These are phyloP conservation scores for Mortierella polycephala DNA, from an alignment of 371 early-diverging fungal species.

Conservation along the genomic window DNA sequence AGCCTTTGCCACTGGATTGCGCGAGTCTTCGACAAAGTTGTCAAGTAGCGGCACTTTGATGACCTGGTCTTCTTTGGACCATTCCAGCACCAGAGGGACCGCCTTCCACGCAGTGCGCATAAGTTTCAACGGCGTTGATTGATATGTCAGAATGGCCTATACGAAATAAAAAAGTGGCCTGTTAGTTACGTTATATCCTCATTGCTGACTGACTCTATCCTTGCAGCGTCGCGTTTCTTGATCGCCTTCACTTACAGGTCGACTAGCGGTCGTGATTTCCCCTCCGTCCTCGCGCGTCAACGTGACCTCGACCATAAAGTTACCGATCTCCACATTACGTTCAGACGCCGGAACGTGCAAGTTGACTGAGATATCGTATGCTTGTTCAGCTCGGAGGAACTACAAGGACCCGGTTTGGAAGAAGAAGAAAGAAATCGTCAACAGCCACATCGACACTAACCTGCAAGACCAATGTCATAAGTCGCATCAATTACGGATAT, in stretches of 20 bases:
- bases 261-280: constrained; percentile 62
- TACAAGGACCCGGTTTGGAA: constrained; percentile 1
- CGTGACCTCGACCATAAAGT: constrained; percentile 87
- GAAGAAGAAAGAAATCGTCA: too few relatives aligned
- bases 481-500: not conserved
- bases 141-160: constrained; percentile 79
- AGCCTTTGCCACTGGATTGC: constrained; percentile 74
- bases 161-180: not conserved
- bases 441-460: not conserved
- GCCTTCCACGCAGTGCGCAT: constrained; percentile 72
- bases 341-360: constrained; percentile 86
- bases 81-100: constrained; percentile 76
- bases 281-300: constrained; percentile 65
- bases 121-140: constrained; percentile 73
- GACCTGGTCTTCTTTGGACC: constrained; percentile 73
- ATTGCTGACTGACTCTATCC: too few relatives aligned
- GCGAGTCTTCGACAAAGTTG: constrained; percentile 71
- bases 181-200: not conserved
- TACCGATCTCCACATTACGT: constrained; percentile 81
- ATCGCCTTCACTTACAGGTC: constrained; percentile 67
- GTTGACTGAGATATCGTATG: constrained; percentile 78
- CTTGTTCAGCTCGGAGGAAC: constrained; percentile 74
- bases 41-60: constrained; percentile 78
- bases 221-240: too few relatives aligned
- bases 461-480: not conserved